These are phyloP conservation scores for Syncephalastrum sp. DNA, from an alignment of 371 early-diverging fungal genomes.

Conservation along the genomic window DNA sequence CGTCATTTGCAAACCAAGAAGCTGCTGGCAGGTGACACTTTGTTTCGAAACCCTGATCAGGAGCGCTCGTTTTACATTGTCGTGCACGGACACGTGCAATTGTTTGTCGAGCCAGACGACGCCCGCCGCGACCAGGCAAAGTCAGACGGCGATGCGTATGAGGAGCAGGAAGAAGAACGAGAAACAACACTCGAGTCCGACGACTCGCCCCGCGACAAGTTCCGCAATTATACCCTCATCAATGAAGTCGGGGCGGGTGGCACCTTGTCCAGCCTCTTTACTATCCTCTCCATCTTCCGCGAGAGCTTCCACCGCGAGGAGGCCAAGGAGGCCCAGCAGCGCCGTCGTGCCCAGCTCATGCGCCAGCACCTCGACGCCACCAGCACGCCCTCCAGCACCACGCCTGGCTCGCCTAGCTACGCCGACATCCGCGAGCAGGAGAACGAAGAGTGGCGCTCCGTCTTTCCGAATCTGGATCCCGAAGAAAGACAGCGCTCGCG, in stretches of 20 bases:
- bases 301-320: constrained; percentile 70
- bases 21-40: constrained; percentile 82
- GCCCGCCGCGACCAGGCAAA: constrained; percentile 19
- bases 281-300: constrained; percentile 88
- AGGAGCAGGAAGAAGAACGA: constrained; percentile 27
- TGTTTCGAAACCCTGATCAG: constrained; percentile 76
- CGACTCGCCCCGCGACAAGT: constrained; percentile 26
- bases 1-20: constrained; percentile 84
- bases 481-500: constrained; percentile 8
- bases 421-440: constrained; percentile 20
- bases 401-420: constrained; percentile 7
- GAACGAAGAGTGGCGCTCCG: constrained; percentile 41
- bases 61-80: constrained; percentile 89
- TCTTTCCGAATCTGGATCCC: constrained; percentile 44
- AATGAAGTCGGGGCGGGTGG: constrained; percentile 91
- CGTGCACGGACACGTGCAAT: constrained; percentile 91
- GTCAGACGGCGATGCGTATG: constrained; percentile 14
- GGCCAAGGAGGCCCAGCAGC: constrained; percentile 41
- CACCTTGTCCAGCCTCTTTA: constrained; percentile 89
- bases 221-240: constrained; percentile 70
- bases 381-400: constrained; percentile 5
- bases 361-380: constrained; percentile 5
- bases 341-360: constrained; percentile 14
- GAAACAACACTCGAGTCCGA: constrained; percentile 14
- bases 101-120: constrained; percentile 61